Evolutionary conservation across 1,139 yeast species (phyloP), one percentile per base, ranked within the genome.

Genomic region (Pichia sp.): DNA sequence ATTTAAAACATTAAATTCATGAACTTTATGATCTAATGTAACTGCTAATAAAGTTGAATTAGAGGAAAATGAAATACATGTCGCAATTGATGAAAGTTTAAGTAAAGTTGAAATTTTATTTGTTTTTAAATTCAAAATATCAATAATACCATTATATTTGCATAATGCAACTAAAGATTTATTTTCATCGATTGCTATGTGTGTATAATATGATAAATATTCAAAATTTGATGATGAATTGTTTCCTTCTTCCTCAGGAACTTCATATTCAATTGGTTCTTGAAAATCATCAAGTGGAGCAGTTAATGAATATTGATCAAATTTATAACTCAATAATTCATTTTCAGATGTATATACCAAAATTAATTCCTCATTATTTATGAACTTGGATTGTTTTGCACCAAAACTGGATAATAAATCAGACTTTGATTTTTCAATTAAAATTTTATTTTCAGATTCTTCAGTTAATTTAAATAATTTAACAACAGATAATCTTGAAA

Each of bases 21-120:
- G 74, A 26, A 92, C 63, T 55, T 78, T 81, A 61, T 83, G 85
- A 45, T 87, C 95, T 43, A 84, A 79, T 4, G 92, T 80, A 27
- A 83, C 74, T 9, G 83, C 79, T 22, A 84, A 62, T 32, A 90
- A 65, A 3, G 85, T 76, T 3, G 49, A 43, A 12, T 43, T 31
- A 0, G 52, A 28, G 1, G 87, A 71, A 56, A 86, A 78, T 25
- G 70, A 65, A 39, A 87, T 51, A n/a, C 84, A 76, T 20, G 87
- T 80, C 79, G 72, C 47, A 84, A 66, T 51, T 76, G 76, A 23
- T 8, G 54, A 51, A 24, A 51, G 45, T 32, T 47, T 47, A 11
- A 82, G 73, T 41, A 81, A 62, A 20, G 61, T 55, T 23, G 45
- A 52, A 4, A 54, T 42, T 11, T 47, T 51, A 6, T 48, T 48